Evolutionary conservation across 345 rosid genomes (phyloP), one percentile per base, ranked within the genome.

Genomic region (Lepidium didymum): DNA sequence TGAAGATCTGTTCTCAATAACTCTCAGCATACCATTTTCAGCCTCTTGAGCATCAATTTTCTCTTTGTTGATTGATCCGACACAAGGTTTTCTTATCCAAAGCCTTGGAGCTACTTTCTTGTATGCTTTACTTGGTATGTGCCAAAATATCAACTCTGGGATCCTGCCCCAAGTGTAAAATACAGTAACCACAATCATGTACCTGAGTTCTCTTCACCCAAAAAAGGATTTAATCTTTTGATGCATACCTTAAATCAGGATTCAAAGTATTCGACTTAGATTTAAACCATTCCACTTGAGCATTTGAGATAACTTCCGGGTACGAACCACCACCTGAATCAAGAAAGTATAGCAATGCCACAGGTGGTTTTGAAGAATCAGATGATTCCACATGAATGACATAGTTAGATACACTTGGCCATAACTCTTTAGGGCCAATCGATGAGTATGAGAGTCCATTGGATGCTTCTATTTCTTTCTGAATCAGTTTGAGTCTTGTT

Each of bases 261-360:
- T 92, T 92, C 19, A 85, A 73, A 77, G 80, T 74, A 49, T 38
- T 73, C 4, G 96, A 87, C 72, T 49, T 76, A 14, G 19, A 61
- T 61, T 53, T 68, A 78, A 93, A 90, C 98, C 98, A 90, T 31
- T 87, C 82, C 43, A 82, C 85, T 77, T 92, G 96, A 44, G 90
- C 81, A 53, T 61, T 77, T 67, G 98, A 92, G 66, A 88, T 74
- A 58, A 88, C 87, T 66, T 90, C 81, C 2, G 97, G 94, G 42
- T 90, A 92, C 7, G 98, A 87, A 15, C 96, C 97, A 49, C 97
- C 98, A 0, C 98, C 98, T 15, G 96, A 93, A 80, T 93, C 98
- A 13, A 93, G 84, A 62, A 90, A 85, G 78, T 92, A 93, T 51
- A 93, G 76, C 73, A 80, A 81, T 40, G 74, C 79, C 27, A 85